Evolutionary conservation across 352 stramenopile genomes (phyloP), one percentile per base, ranked within the genome.

Genomic region (Phytophthora macrochlamydospora): DNA sequence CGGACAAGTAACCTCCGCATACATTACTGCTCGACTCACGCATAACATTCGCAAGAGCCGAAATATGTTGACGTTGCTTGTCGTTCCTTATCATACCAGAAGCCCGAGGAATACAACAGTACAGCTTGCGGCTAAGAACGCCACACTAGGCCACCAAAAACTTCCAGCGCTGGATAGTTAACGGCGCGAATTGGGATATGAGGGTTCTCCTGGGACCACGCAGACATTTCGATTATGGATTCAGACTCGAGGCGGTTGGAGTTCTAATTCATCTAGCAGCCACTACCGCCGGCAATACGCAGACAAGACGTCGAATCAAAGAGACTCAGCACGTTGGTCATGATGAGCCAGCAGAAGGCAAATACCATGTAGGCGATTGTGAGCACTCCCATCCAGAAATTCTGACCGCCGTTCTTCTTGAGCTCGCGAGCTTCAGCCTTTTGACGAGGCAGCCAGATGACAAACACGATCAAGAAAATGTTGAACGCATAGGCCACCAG

Each of bases 291-390:
- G 3, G 76, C 76, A 40, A 87, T 87, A 11, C 76, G 74, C 28
- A 86, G 46, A 40, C 79, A 89, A 9, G 63, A 71, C 1, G 83
- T 92, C 13, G 71, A 80, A 24, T 79, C 62, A 37, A 59, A 89
- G 3, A 90, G 61, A 51, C 72, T 78, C 24, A 92, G 33, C 43
- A 87, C 56, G 57, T 90, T 90, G n/a, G 78, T 89, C 73, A 83
- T 87, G 57, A 90, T 55, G 40, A 77, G 81, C 79, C 79, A 90
- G 31, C 51, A 50, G 59, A 88, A 73, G 42, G 75, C 69, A n/a
- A 90, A 87, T 0, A 53, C 59, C 0, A 87, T 51, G 44, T 83
- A 79, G 40, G 54, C 59, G 18, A 75, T 35, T 11, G 77, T 85
- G 11, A 82, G 33, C 0, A 38, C 67, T 8, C 76, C 79, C 13